phyloP scores from a whole-genome alignment of 768 basidiomycete species.

The Lanmaoa pseudosensibilis region DNA sequence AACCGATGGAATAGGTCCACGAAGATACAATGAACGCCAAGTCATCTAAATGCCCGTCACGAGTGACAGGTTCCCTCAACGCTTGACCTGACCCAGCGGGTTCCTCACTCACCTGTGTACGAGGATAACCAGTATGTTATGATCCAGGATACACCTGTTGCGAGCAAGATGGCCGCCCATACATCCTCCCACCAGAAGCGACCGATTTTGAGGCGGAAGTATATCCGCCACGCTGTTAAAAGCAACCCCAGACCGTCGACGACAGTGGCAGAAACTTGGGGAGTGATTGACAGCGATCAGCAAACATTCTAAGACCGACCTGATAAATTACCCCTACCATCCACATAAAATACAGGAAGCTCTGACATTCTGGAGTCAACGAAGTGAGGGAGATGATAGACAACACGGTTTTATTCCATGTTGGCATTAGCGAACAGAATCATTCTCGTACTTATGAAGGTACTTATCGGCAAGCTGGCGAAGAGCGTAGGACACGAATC shows the following conservation, averaged over 20 bases:
- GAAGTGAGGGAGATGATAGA: neutral
- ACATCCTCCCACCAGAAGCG: slow-evolving; percentile 19
- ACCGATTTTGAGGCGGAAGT: slow-evolving; percentile 4
- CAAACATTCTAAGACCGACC: neutral
- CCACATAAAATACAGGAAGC: neutral
- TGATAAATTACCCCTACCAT: neutral
- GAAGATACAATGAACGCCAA: neutral
- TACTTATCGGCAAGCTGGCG: neutral
- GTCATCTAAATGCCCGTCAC: neutral
- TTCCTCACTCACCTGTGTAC: neutral
- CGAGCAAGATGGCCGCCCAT: slow-evolving; percentile 3
- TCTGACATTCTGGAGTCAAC: neutral
- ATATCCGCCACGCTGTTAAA: slow-evolving; percentile 4
- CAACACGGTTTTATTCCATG: no score
- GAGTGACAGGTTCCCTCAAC: neutral
- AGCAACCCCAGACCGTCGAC: neutral
- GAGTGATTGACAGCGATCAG: neutral
- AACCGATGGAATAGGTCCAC: slow-evolving; percentile 1
- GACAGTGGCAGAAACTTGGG: neutral
- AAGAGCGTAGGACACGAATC: no score
- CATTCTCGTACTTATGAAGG: neutral
- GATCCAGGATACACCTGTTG: slow-evolving; percentile 1
- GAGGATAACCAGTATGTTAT: neutral
- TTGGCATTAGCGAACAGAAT: no score
- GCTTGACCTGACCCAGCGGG: neutral